Evolutionary conservation across 1,284 basidiomycete genomes (phyloP).

Genomic region (Erythrobasidium hasegawianum): DNA sequence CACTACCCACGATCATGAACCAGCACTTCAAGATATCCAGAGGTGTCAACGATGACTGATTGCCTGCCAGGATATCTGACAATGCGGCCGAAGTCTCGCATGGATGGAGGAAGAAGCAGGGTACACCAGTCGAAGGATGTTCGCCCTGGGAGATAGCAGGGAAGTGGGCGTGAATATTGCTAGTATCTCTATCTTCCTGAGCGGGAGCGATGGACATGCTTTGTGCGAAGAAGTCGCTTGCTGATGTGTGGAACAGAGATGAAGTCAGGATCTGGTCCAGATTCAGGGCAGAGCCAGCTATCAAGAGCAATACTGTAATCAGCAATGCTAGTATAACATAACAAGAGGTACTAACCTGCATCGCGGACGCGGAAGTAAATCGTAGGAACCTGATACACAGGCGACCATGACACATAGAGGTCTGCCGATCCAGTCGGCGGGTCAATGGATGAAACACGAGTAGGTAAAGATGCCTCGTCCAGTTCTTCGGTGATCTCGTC

Average conservation of each 20-base stretch:
- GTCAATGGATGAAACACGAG: background rate
- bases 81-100: slow-evolving; percentile 67
- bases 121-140: slow-evolving; percentile 66
- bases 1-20: slow-evolving; percentile 65
- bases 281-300: slow-evolving; percentile 63
- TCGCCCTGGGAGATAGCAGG: slow-evolving; percentile 76
- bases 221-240: slow-evolving; percentile 53
- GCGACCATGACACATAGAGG: slow-evolving; percentile 66
- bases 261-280: slow-evolving; percentile 59
- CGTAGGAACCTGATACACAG: slow-evolving; percentile 68
- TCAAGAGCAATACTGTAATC: background rate
- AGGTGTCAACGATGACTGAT: slow-evolving; percentile 44
- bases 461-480: background rate
- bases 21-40: slow-evolving; percentile 64
- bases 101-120: slow-evolving; percentile 77
- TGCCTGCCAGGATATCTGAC: slow-evolving; percentile 56
- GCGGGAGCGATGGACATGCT: slow-evolving; percentile 55
- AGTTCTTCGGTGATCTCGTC: background rate
- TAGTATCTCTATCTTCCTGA: slow-evolving; percentile 37
- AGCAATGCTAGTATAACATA: background rate
- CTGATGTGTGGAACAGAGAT: slow-evolving; percentile 56
- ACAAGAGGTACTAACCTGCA: slow-evolving; percentile 53
- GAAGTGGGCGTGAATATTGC: slow-evolving; percentile 53
- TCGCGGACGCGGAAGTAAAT: slow-evolving; percentile 71
- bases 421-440: slow-evolving; percentile 41